Base-by-base conservation (phyloP, 371 early-diverging fungal species). In the Mortierella sp. region DNA sequence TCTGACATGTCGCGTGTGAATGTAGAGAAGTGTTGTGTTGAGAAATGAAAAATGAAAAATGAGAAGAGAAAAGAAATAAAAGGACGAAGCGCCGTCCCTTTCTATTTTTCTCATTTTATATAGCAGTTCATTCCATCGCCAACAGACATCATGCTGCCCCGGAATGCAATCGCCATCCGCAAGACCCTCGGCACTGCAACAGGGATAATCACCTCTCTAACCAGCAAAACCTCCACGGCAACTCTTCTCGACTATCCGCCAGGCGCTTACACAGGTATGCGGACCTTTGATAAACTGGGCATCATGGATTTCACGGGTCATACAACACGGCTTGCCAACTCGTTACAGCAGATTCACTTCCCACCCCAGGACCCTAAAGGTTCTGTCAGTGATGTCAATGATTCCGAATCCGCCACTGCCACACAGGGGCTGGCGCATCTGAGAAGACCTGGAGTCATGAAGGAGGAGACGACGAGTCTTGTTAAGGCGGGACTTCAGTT, bases 221-320 rank as follows among this genome's bases (percentile, higher is more conserved):
- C 84, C 34, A n/a, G 52, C 47, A 80, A 80, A 70, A 38, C 72
- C 28, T 78, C 81, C 8, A 70, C 70, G 31, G 72, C 78, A 45
- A 77, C 55, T 7, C 45, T 84, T 38, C 75, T 84, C 34, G 77
- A 77, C 55, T 84, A 84, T 57, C 84, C 84, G 11, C 11, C 80
- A n/a, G 84, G 84, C 5, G 74, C 84, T 24, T 84, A 84, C 73
- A 84, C 84, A 16, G 84, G 80, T 16, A 84, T 84, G 84, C 80
- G 84, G 38, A 84, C 84, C 19, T 78, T 81, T 72, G 70, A 81
- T 54, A 74, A 45, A 26, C 38, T 78, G 28, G 79, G 81, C 19
- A 81, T 84, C 76, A 78, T 81, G 79, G 93, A 91, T 48, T 82
- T 92, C 16, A 70, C 86, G 1, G 87, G 89, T 13, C 94, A 94